Evolutionary conservation across 2,329 filamentous ascomycete genomes (phyloP).

Genomic region (Fusarium sp.): DNA sequence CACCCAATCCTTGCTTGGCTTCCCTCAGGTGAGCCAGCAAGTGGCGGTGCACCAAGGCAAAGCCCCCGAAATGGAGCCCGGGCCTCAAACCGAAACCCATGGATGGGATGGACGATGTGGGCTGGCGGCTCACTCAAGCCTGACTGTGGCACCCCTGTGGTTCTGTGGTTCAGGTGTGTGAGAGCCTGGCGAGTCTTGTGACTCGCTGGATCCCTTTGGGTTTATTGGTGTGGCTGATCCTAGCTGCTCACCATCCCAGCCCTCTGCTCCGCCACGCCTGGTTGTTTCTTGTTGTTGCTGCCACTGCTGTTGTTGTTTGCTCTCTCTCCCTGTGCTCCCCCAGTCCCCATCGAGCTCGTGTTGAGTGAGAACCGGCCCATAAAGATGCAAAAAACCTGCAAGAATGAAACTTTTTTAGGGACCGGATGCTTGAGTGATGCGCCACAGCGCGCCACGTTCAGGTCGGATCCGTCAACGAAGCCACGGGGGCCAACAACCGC

Average conservation of each 20-base stretch:
- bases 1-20: constrained; percentile 32
- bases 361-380: constrained; percentile 13
- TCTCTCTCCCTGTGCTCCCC: constrained; percentile 5
- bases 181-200: constrained; percentile 18
- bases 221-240: constrained; percentile 36
- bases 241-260: constrained; percentile 23
- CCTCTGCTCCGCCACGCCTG: constrained; percentile 32
- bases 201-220: constrained; percentile 16
- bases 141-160: constrained; percentile 30
- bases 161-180: constrained; percentile 19
- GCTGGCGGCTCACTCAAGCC: not conserved
- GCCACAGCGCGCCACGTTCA: constrained; percentile 38
- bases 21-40: constrained; percentile 36
- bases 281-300: constrained; percentile 6
- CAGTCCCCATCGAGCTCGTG: constrained; percentile 25
- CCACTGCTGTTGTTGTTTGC: not conserved
- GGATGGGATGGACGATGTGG: not conserved
- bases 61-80: constrained; percentile 7
- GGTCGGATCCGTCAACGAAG: constrained; percentile 27
- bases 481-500: constrained; percentile 22
- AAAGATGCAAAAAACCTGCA: constrained; percentile 20
- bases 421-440: constrained; percentile 20
- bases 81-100: not conserved
- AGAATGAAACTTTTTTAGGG: constrained; percentile 8
- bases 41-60: constrained; percentile 31